Percentiles rank a stretch among this genome's conserved stretches.
Evolutionary conservation across 225 moss, liverwort and hornwort genomes (phyloP).

Genomic region (Thuidium tamariscinum): DNA sequence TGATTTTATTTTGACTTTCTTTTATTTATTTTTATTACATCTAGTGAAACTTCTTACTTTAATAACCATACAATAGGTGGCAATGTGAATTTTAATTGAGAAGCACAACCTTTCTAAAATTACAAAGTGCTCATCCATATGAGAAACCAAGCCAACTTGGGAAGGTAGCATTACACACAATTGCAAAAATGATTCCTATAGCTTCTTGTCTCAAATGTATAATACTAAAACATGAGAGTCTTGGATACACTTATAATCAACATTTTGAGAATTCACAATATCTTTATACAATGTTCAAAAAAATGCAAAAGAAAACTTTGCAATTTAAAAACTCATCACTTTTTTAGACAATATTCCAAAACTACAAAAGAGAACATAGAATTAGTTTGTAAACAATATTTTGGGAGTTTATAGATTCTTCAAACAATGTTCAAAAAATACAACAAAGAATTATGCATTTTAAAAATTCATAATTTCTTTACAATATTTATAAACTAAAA

Average conservation of each 20-base stretch:
- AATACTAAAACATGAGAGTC: neutral
- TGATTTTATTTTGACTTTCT: no score
- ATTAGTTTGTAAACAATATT: no score
- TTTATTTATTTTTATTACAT: neutral
- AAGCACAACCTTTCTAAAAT: neutral
- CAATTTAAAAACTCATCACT: no score
- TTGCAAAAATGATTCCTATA: neutral
- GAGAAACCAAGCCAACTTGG: neutral
- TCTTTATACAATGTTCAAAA: neutral
- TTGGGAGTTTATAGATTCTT: no score
- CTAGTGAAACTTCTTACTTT: neutral
- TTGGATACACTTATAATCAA: neutral
- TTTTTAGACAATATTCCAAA: no score
- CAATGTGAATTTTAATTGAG: neutral
- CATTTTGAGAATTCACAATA: neutral
- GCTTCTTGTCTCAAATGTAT: neutral
- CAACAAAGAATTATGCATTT: neutral
- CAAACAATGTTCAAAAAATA: neutral
- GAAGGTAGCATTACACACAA: neutral
- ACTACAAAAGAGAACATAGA: no score
- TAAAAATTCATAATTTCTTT: neutral
- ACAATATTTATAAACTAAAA: neutral
- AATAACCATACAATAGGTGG: neutral
- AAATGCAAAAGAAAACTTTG: neutral
- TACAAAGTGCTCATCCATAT: neutral